phyloP scores from a whole-genome alignment of 2,329 filamentous ascomycete genomes.

The Colletotrichum phormii region DNA sequence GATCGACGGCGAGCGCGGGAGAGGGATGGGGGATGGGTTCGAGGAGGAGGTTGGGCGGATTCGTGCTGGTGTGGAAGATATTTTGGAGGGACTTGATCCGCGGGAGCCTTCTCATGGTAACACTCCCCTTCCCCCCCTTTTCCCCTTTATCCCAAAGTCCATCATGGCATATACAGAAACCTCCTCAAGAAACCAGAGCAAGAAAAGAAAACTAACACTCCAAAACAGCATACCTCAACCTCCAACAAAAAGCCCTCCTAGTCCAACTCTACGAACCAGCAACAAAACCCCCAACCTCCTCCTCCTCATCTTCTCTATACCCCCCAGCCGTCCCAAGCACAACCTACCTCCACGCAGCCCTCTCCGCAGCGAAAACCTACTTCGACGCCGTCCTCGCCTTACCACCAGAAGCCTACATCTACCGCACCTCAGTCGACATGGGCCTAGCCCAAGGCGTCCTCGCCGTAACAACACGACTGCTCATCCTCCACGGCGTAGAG shows the following conservation, averaged over 20 bases:
- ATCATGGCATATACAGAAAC: not conserved
- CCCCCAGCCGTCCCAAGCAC: conserved; percentile 26
- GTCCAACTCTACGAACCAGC: conserved; percentile 54
- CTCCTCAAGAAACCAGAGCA: not conserved
- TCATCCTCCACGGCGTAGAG: conserved; percentile 33
- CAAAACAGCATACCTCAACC: conserved; percentile 37
- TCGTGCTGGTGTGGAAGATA: conserved; percentile 45
- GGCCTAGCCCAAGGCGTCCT: conserved; percentile 15
- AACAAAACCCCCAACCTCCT: conserved; percentile 43
- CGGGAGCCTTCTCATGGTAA: not conserved
- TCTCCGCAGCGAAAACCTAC: conserved; percentile 48
- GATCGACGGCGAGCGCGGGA: not conserved
- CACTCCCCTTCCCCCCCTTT: not conserved
- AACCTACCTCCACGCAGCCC: conserved; percentile 49
- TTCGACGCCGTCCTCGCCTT: conserved; percentile 46
- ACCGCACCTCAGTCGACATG: conserved; percentile 13
- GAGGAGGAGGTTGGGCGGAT: conserved; percentile 48
- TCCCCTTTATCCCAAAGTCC: not conserved
- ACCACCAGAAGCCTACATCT: conserved; percentile 37
- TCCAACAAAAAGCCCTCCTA: conserved; percentile 49
- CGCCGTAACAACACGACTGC: conserved; percentile 31
- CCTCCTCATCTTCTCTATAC: not conserved
- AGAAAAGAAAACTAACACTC: not conserved
- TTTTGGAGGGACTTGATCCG: not conserved
- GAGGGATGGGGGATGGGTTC: conserved; percentile 39